Base-by-base conservation (phyloP, 2,329 filamentous ascomycete genomes). In the Zalaria obscura region DNA sequence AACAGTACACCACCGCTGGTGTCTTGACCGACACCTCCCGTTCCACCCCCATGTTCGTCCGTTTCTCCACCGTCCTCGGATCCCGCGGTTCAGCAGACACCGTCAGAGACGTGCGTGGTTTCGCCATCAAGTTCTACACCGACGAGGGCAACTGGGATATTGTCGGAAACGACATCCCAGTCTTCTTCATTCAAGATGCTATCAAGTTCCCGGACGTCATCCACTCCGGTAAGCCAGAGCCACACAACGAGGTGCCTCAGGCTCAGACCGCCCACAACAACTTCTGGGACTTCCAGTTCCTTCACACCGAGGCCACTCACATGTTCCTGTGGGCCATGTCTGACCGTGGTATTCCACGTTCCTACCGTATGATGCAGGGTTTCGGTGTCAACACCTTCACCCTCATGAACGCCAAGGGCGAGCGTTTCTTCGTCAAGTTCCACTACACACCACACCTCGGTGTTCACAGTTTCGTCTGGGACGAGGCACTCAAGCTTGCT, bases 371-470 rank as follows among this genome's bases (percentile, higher is more conserved):
- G 81, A 87, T 89, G 80, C 81, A 89, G 50, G 83, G 83, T 0
- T 89, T 88, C 43, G 83, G 83, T 41, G 83, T 89, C 50, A 87
- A 89, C 60, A 88, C 84, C 0, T 89, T 69, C 52, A 81, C 74
- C 0, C 68, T 87, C 2, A 66, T 69, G 46, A 86, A 86, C 45
- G 72, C 69, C 25, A 69, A 80, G 48, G 81, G 80, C 25, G 73
- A 83, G 55, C 70, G 78, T 1, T 68, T 73, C 43, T 86, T 87
- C 49, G 79, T 84, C 58, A 89, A 89, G 61, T 88, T 87, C 55
- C 75, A 80, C 55, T 87, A 73, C 52, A 86, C 75, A 0, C 82
- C 83, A 0, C 75, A 80, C 42, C 70, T 87, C 0, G 83, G 83
- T 40, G 79, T 86, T 0, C 80, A 84, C 60, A 83, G 78, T 2